phyloP scores from a whole-genome alignment of 805 yeast species.

The Candida suzukii region DNA sequence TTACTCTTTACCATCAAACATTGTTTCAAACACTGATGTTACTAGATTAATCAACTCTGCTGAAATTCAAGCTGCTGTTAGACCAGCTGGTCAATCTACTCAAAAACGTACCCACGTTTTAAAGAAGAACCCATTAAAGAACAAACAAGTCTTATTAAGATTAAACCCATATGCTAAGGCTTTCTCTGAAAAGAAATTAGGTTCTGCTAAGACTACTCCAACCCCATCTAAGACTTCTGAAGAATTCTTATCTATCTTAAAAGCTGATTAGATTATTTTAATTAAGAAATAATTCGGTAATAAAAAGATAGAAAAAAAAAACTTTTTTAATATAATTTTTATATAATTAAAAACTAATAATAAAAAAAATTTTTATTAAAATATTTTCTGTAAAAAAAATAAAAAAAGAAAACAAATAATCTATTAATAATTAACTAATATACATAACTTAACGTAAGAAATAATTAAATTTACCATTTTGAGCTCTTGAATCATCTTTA shows the following conservation, averaged over 20 bases:
- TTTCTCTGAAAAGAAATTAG: slow-evolving; percentile 85
- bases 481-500: slow-evolving; percentile 36
- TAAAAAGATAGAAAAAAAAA: no score
- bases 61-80: slow-evolving; percentile 95
- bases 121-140: slow-evolving; percentile 99
- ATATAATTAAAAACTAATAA: no score
- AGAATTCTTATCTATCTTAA: slow-evolving; percentile 61
- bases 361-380: no score
- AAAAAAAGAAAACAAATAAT: neutral
- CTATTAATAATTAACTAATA: neutral
- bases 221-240: slow-evolving; percentile 64
- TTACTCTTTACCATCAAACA: slow-evolving; percentile 90
- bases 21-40: slow-evolving; percentile 91
- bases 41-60: slow-evolving; percentile 97
- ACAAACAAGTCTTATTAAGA: slow-evolving; percentile 96
- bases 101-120: slow-evolving; percentile 92
- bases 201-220: slow-evolving; percentile 70
- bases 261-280: slow-evolving; percentile 37
- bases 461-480: slow-evolving; percentile 55
- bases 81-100: slow-evolving; percentile 91
- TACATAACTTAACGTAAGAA: slow-evolving; percentile 54
- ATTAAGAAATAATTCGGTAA: neutral
- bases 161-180: slow-evolving; percentile 99
- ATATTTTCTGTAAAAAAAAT: no score
- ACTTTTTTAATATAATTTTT: neutral